Conservation (phyloP, 768 basidiomycete genomes). For the Pulveroboletus sp. region DNA sequence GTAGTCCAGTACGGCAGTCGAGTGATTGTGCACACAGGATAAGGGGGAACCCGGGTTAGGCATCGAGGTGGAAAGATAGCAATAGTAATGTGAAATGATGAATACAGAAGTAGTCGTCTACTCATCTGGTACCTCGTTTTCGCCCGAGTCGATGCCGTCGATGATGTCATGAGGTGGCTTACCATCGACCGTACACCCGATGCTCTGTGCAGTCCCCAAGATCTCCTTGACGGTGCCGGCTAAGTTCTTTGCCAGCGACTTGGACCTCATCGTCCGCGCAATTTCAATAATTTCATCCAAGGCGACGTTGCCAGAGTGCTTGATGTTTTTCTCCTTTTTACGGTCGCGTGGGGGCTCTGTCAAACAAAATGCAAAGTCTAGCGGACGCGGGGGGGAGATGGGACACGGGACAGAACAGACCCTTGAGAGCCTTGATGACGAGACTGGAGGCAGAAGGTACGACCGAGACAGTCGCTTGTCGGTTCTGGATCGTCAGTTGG, state of each 20-base stretch:
- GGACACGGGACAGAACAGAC: constrained; percentile 48
- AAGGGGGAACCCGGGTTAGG: too few species aligned
- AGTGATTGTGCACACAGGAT: too few species aligned
- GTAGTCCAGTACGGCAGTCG: too few species aligned
- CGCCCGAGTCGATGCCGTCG: constrained; percentile 79
- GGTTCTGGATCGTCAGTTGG: constrained; percentile 99
- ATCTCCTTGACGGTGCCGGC: constrained; percentile 95
- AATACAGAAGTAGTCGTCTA: constrained; percentile 39
- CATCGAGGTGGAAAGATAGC: constrained; percentile 11
- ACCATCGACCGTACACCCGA: constrained; percentile 96
- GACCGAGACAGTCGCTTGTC: constrained; percentile 95
- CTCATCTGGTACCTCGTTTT: constrained; percentile 84
- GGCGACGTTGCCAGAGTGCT: constrained; percentile 91
- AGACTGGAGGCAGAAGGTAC: constrained; percentile 97
- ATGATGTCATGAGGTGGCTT: constrained; percentile 90
- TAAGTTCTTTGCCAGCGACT: constrained; percentile 90
- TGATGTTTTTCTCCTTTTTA: constrained; percentile 99
- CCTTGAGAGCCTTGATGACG: constrained; percentile 97
- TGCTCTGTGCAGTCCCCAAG: constrained; percentile 92
- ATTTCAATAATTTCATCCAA: constrained; percentile 93
- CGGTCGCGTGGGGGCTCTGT: constrained; percentile 97
- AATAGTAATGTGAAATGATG: constrained; percentile 11
- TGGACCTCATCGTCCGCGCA: constrained; percentile 92
- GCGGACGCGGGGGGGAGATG: background rate
- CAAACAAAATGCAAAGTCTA: constrained; percentile 2